These are phyloP conservation scores for Candida gorgasii DNA, from an alignment of 805 yeast genomes.

Conservation along the genomic window DNA sequence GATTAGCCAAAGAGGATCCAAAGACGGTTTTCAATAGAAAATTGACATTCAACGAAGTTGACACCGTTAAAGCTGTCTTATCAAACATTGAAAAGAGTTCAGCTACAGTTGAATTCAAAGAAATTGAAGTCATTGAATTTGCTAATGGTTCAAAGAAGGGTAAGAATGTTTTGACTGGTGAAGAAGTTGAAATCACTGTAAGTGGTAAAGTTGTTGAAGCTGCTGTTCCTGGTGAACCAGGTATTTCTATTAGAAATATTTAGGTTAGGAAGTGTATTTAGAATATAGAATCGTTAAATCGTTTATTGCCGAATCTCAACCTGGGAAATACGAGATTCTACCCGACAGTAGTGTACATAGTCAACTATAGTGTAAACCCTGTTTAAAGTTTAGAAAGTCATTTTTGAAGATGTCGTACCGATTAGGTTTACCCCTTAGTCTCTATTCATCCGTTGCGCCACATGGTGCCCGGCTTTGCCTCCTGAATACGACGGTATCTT, in stretches of 20 bases:
- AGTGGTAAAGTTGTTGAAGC: slow-evolving; percentile 71
- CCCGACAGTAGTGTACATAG: no score
- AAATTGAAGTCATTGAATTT: slow-evolving; percentile 61
- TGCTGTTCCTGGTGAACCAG: slow-evolving; percentile 94
- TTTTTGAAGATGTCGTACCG: no score
- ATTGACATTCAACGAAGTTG: slow-evolving; percentile 77
- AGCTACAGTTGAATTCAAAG: slow-evolving; percentile 51
- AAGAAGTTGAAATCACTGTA: slow-evolving; percentile 62
- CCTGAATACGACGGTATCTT: no score
- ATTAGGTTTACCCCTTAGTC: no score
- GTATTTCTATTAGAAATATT: slow-evolving; percentile 71
- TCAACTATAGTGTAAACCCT: no score
- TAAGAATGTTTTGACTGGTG: slow-evolving; percentile 65
- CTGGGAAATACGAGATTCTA: no score
- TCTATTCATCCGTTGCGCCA: no score
- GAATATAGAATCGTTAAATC: not conserved
- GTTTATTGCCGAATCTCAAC: no score
- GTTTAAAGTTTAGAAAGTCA: no score
- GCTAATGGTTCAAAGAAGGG: slow-evolving; percentile 66
- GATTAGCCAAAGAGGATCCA: slow-evolving; percentile 69
- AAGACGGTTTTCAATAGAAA: slow-evolving; percentile 86
- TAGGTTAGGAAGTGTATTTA: not conserved
- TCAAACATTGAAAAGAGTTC: slow-evolving; percentile 64
- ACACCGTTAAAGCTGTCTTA: slow-evolving; percentile 56
- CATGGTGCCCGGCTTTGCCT: no score